Evolutionary conservation across 768 basidiomycete species (phyloP).

Genomic region (Hebeloma cylindrosporum): DNA sequence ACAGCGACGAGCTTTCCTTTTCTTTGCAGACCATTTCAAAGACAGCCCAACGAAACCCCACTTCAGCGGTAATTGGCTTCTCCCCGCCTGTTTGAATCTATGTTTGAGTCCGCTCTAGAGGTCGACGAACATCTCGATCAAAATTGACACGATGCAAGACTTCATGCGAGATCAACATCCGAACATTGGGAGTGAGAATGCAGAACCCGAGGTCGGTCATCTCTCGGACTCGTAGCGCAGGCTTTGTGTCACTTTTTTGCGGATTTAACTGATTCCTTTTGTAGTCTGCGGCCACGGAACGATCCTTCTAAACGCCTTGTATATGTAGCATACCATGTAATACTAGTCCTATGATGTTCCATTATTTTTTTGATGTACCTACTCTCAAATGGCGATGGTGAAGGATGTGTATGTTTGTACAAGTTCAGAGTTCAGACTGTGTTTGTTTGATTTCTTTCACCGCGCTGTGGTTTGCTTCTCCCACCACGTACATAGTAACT

Average conservation of each 20-base stretch:
- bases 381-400: too few species aligned
- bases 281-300: constrained; percentile 24
- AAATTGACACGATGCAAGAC: constrained; percentile 63
- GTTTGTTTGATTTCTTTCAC: too few species aligned
- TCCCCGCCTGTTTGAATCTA: constrained; percentile 4
- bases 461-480: too few species aligned
- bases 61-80: constrained; percentile 28
- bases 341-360: constrained; percentile 9
- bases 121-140: constrained; percentile 59
- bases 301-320: constrained; percentile 18
- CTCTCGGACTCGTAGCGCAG: background rate
- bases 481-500: too few species aligned
- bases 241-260: background rate
- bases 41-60: constrained; percentile 32
- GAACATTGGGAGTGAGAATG: constrained; percentile 13
- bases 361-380: constrained; percentile 1
- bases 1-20: constrained; percentile 47
- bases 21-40: constrained; percentile 46
- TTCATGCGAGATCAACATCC: constrained; percentile 38
- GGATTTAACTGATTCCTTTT: background rate
- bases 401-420: too few species aligned
- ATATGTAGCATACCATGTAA: background rate
- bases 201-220: constrained; percentile 27
- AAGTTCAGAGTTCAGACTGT: too few species aligned
- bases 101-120: constrained; percentile 27